phyloP scores from a whole-genome alignment of 805 yeast species.

The Dipodascus geniculatus region DNA sequence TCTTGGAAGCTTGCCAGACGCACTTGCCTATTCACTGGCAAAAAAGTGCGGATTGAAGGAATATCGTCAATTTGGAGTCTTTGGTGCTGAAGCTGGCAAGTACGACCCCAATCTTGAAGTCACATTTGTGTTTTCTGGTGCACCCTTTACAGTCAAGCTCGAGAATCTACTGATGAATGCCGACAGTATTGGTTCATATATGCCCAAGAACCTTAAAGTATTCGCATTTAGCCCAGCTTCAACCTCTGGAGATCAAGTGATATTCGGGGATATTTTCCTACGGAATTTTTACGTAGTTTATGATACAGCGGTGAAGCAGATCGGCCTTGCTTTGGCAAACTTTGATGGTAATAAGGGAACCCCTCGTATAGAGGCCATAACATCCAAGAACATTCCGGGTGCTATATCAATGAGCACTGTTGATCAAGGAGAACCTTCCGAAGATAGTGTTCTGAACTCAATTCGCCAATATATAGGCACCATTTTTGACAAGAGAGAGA shows the following conservation, averaged over 20 bases:
- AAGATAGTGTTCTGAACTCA: neutral
- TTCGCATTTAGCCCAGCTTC: constrained; percentile 1
- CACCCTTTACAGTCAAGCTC: neutral
- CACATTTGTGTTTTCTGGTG: neutral
- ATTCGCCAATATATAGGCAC: neutral
- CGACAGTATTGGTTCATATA: neutral
- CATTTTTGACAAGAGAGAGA: neutral
- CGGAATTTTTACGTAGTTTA: constrained; percentile 14
- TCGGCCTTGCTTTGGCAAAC: constrained; percentile 12
- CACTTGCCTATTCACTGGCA: neutral
- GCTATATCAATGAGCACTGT: neutral
- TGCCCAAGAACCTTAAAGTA: neutral
- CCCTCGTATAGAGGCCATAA: constrained; percentile 7
- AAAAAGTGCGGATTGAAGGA: neutral
- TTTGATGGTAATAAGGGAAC: neutral
- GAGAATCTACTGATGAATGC: neutral
- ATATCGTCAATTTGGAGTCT: neutral
- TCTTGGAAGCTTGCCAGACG: neutral
- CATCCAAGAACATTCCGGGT: constrained; percentile 5
- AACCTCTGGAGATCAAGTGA: constrained; percentile 3
- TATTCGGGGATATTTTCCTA: constrained; percentile 13
- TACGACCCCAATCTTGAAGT: neutral
- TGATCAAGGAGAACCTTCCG: neutral
- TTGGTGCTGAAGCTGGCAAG: neutral
- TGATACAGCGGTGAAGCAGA: constrained; percentile 9